A percentile compares a stretch with the other conserved stretches of the same genome.
phyloP scores from a whole-genome alignment of 148 eudicot species.

The Persicaria tinctoria region DNA sequence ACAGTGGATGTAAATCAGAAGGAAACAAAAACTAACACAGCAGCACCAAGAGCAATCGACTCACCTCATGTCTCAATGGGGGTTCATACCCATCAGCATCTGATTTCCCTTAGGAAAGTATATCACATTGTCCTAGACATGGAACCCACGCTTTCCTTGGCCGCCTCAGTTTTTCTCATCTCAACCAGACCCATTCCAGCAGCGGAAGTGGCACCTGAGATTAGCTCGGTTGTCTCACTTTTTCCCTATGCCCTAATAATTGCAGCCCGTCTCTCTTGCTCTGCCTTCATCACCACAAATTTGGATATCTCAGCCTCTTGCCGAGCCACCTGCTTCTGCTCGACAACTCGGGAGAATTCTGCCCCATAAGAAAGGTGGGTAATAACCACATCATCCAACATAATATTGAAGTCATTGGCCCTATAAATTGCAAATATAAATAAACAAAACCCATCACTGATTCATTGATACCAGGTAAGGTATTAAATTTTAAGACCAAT shows the following conservation, averaged over 20 bases:
- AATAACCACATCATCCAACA: slow-evolving; percentile 78
- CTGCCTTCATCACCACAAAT: slow-evolving; percentile 78
- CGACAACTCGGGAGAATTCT: slow-evolving; percentile 72
- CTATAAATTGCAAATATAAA: slow-evolving; percentile 16
- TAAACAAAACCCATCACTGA: neutral
- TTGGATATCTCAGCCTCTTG: slow-evolving; percentile 89
- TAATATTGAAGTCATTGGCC: slow-evolving; percentile 63
- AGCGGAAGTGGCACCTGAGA: slow-evolving; percentile 78
- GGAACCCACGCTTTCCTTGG: slow-evolving; percentile 68
- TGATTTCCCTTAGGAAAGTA: slow-evolving; percentile 57
- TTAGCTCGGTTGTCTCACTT: slow-evolving; percentile 89
- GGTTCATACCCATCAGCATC: slow-evolving; percentile 58
- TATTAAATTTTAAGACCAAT: neutral
- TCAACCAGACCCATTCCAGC: slow-evolving; percentile 93
- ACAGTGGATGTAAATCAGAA: neutral
- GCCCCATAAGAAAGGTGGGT: slow-evolving; percentile 59
- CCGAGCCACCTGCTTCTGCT: slow-evolving; percentile 82
- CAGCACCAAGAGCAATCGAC: neutral
- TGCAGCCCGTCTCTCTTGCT: slow-evolving; percentile 77
- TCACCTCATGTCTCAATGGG: slow-evolving; percentile 28
- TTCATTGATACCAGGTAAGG: neutral
- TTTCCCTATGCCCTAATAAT: slow-evolving; percentile 85
- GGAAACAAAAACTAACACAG: neutral
- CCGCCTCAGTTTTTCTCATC: slow-evolving; percentile 92
- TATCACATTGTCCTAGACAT: slow-evolving; percentile 57